These are phyloP conservation scores for Suhomyces coccinellae DNA, from an alignment of 1,139 yeast species.

Conservation along the genomic window DNA sequence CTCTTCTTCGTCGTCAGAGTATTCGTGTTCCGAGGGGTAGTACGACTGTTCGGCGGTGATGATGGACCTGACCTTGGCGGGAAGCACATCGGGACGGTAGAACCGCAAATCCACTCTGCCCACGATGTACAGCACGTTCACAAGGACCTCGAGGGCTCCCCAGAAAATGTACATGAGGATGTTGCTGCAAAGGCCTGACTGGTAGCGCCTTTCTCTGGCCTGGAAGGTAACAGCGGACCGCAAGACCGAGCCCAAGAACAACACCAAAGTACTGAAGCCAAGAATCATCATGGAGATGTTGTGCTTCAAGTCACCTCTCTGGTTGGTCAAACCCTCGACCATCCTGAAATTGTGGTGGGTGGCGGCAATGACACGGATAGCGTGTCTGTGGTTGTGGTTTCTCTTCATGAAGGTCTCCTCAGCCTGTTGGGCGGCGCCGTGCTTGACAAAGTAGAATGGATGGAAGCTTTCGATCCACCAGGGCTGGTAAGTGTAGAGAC, in stretches of 20 bases:
- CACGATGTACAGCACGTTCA: conserved; percentile 54
- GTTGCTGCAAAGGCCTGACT: conserved; percentile 30
- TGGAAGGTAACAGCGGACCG: conserved; percentile 59
- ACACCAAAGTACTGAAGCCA: conserved; percentile 49
- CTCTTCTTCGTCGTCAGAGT: conserved; percentile 7
- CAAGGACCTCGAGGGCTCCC: conserved; percentile 62
- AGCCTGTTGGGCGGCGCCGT: conserved; percentile 50
- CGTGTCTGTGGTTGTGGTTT: conserved; percentile 51
- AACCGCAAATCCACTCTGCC: conserved; percentile 74
- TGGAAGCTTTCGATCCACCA: conserved; percentile 74
- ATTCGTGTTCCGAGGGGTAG: conserved; percentile 27
- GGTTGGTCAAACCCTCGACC: conserved; percentile 45
- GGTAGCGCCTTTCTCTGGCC: conserved; percentile 14
- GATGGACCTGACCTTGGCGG: conserved; percentile 39
- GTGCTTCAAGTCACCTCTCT: conserved; percentile 52
- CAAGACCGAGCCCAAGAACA: conserved; percentile 58
- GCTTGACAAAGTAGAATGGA: conserved; percentile 55
- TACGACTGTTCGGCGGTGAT: conserved; percentile 46
- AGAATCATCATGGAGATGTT: conserved; percentile 50
- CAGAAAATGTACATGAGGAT: conserved; percentile 66
- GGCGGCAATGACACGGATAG: conserved; percentile 51
- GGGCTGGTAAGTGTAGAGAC: conserved; percentile 65
- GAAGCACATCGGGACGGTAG: conserved; percentile 69
- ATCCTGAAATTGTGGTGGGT: conserved; percentile 44
- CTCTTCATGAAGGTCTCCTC: conserved; percentile 52